A percentile compares a stretch with the other conserved stretches of the same genome.
phyloP scores from a whole-genome alignment of 2,329 filamentous ascomycete species.

The Aspergillus piperis region DNA sequence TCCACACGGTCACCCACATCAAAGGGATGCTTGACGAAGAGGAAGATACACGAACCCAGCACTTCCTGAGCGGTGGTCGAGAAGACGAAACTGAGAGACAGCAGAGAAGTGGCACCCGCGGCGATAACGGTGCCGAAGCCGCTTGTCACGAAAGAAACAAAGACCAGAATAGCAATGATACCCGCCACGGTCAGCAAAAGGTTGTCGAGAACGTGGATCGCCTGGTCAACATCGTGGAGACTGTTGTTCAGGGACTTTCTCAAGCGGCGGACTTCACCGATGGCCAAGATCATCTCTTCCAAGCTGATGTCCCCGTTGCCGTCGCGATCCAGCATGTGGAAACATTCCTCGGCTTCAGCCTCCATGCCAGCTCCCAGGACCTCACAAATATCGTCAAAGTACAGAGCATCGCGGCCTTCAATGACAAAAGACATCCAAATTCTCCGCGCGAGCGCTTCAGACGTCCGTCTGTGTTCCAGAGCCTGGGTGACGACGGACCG shows the following conservation, averaged over 20 bases:
- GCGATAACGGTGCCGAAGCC: conserved; percentile 83
- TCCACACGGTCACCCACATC: conserved; percentile 95
- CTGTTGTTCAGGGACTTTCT: conserved; percentile 86
- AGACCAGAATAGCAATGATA: conserved; percentile 79
- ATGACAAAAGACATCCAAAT: conserved; percentile 99
- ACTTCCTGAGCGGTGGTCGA: conserved; percentile 90
- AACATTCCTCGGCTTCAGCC: conserved; percentile 82
- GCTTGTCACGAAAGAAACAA: conserved; percentile 85
- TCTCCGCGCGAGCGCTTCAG: conserved; percentile 88
- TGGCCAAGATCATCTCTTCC: conserved; percentile 89
- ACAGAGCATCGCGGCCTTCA: conserved; percentile 80
- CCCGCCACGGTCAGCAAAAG: conserved; percentile 80
- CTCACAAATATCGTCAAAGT: conserved; percentile 78
- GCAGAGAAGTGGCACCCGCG: conserved; percentile 84
- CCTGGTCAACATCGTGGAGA: conserved; percentile 97
- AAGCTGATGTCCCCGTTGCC: conserved; percentile 91
- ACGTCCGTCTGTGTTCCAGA: conserved; percentile 77
- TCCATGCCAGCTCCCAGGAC: conserved; percentile 76
- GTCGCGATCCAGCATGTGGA: conserved; percentile 77
- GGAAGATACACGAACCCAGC: conserved; percentile 96
- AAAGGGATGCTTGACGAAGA: conserved; percentile 98
- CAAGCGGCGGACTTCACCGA: conserved; percentile 80
- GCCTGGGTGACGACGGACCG: conserved; percentile 89
- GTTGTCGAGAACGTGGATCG: conserved; percentile 85
- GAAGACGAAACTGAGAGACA: conserved; percentile 97